These are phyloP conservation scores for Plectranthus barbatus DNA, from an alignment of 257 asterid species.

Conservation along the genomic window DNA sequence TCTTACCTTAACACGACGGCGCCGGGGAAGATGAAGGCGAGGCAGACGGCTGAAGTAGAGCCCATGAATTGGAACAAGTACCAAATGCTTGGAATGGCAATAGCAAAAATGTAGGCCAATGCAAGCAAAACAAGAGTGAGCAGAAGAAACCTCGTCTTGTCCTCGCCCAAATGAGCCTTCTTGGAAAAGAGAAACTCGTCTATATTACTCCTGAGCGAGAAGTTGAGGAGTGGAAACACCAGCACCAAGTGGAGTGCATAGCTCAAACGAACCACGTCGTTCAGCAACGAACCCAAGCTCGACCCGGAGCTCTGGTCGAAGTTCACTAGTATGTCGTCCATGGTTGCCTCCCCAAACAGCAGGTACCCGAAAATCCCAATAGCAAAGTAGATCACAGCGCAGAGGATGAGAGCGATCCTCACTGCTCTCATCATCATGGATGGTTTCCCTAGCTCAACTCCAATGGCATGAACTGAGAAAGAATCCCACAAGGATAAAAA, in stretches of 20 bases:
- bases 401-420: constrained; percentile 56
- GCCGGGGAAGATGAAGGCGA: constrained; percentile 91
- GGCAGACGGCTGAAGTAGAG: constrained; percentile 76
- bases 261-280: constrained; percentile 62
- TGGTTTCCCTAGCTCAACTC: constrained; percentile 74
- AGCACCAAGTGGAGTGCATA: constrained; percentile 80
- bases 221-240: constrained; percentile 78
- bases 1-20: constrained; percentile 69
- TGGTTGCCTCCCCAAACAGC: constrained; percentile 77
- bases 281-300: constrained; percentile 36
- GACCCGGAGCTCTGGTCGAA: constrained; percentile 55
- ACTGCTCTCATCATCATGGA: constrained; percentile 62
- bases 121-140: constrained; percentile 50
- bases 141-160: constrained; percentile 45
- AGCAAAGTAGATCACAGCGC: constrained; percentile 59
- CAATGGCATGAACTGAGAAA: constrained; percentile 84
- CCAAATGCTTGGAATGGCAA: constrained; percentile 86
- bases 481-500: neutral
- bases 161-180: constrained; percentile 35
- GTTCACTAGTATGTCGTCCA: constrained; percentile 86
- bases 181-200: constrained; percentile 75
- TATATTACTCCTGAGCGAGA: constrained; percentile 68
- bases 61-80: constrained; percentile 94
- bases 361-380: constrained; percentile 92
- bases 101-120: constrained; percentile 52